A percentile compares a stretch with the other conserved stretches of the same genome.
Conservation (phyloP, 257 asterid species). For the Solanum etuberosum region DNA sequence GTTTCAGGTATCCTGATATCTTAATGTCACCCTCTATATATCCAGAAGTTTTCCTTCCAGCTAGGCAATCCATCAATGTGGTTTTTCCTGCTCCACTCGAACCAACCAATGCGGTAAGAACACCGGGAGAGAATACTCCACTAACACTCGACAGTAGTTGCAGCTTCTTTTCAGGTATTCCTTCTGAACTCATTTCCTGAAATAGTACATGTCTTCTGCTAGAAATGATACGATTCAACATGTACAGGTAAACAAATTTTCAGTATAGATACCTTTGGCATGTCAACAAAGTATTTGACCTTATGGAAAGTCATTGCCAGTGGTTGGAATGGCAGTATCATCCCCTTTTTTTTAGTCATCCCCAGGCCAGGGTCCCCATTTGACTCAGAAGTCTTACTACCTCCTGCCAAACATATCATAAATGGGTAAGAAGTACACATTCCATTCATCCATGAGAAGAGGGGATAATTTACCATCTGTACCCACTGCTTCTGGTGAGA, state of each 20-base stretch:
- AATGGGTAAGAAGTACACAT: not conserved
- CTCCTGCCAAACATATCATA: slow-evolving; percentile 26
- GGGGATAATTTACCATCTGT: slow-evolving; percentile 19
- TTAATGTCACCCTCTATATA: slow-evolving; percentile 74
- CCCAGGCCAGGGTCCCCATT: slow-evolving; percentile 3
- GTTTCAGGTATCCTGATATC: slow-evolving; percentile 75
- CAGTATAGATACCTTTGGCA: slow-evolving; percentile 62
- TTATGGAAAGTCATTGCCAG: slow-evolving; percentile 68
- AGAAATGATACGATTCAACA: not conserved
- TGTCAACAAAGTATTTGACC: slow-evolving; percentile 79
- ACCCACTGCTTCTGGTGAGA: slow-evolving; percentile 30
- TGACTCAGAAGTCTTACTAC: slow-evolving; percentile 3
- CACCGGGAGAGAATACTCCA: slow-evolving; percentile 81
- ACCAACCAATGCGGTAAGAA: slow-evolving; percentile 86
- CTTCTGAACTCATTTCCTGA: slow-evolving; percentile 76
- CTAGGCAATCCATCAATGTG: slow-evolving; percentile 88
- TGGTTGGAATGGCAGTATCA: slow-evolving; percentile 92
- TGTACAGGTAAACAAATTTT: not conserved
- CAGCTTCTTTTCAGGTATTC: slow-evolving; percentile 55
- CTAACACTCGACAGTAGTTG: slow-evolving; percentile 70
- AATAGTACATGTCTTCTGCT: not conserved
- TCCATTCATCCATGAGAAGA: not conserved
- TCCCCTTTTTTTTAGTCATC: slow-evolving; percentile 42
- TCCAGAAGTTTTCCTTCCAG: slow-evolving; percentile 89
- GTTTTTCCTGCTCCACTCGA: slow-evolving; percentile 97